Evolutionary conservation across 805 yeast species (phyloP), one percentile per base, ranked within the genome.

Genomic region (Kregervanrija pseudodelftensis): DNA sequence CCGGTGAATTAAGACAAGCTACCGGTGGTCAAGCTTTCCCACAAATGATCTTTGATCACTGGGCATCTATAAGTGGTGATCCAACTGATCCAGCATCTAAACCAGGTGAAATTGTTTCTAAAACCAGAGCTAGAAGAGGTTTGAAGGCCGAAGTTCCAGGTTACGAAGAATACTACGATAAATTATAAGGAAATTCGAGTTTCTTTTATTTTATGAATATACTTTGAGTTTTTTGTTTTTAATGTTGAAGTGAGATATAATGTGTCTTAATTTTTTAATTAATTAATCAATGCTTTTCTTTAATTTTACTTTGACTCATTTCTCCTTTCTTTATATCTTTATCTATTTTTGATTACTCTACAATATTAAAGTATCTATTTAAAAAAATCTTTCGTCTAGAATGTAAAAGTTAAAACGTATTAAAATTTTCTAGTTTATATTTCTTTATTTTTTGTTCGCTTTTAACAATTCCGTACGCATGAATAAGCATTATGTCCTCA

Each of bases 21-120:
- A 91, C 99, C 68, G 97, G 96, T 86, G 99, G 99, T 76, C 99
- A 91, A 82, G 99, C 99, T 74, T 91, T 91, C 99, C 99, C 99
- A 77, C 98, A 91, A 80, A 81, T 93, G 95, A 95, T 93, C 74
- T 93, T 91, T 76, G 98, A 93, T 75, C 99, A 91, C 75, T 91
- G 98, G 98, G 77, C 88, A 59, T 73, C 87, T 64, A 77, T 93
- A 79, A 67, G 69, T 61, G 95, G 96, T 74, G 93, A 89, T 74
- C 95, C 95, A 70, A 75, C 85, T 60, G 98, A 91, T 76, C 82
- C 90, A 69, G 59, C 82, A 64, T 57, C 80, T 53, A 77, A 77
- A 69, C 79, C 81, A 55, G 82, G 82, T 76, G 69, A 69, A 49
- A 71, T 77, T 64, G 81, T 74, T 63, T 60, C 64, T 56, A 75